A percentile compares a stretch with the other conserved stretches of the same genome.
Conservation (phyloP, 306 rosid genomes). For the Fragaria nilgerrensis region DNA sequence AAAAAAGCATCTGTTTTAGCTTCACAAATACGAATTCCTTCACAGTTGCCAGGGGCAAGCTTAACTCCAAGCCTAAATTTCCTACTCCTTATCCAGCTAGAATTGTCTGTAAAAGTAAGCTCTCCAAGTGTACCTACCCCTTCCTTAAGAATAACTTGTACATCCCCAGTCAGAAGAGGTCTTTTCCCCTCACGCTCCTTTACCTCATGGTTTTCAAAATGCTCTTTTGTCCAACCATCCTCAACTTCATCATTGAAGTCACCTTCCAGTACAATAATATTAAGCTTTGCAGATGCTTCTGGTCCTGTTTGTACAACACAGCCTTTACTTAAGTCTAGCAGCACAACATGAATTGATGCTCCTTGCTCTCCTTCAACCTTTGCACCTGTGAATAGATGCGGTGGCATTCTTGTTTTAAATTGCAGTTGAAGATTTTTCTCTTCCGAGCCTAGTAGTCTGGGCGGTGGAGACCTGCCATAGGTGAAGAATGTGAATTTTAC, state of each 20-base stretch:
- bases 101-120: conserved; percentile 83
- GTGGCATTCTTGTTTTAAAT: conserved; percentile 82
- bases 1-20: conserved; percentile 82
- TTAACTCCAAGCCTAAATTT: conserved; percentile 82
- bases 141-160: conserved; percentile 68
- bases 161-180: conserved; percentile 77
- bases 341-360: conserved; percentile 54
- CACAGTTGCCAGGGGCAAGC: conserved; percentile 58
- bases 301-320: conserved; percentile 59
- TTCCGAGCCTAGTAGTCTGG: conserved; percentile 51
- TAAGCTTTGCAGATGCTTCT: conserved; percentile 61
- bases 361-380: conserved; percentile 91
- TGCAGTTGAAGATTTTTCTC: conserved; percentile 60
- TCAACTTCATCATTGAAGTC: conserved; percentile 65
- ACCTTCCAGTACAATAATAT: conserved; percentile 79
- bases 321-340: conserved; percentile 56
- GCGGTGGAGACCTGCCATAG: conserved; percentile 49
- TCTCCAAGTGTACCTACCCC: conserved; percentile 82
- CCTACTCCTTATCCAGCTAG: conserved; percentile 91
- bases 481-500: conserved; percentile 6
- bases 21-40: conserved; percentile 63
- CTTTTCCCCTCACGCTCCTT: conserved; percentile 90
- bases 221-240: conserved; percentile 58
- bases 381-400: conserved; percentile 82
- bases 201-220: conserved; percentile 64